Evolutionary conservation across 1,284 basidiomycete genomes (phyloP).

Genomic region (Ustilago crameri): DNA sequence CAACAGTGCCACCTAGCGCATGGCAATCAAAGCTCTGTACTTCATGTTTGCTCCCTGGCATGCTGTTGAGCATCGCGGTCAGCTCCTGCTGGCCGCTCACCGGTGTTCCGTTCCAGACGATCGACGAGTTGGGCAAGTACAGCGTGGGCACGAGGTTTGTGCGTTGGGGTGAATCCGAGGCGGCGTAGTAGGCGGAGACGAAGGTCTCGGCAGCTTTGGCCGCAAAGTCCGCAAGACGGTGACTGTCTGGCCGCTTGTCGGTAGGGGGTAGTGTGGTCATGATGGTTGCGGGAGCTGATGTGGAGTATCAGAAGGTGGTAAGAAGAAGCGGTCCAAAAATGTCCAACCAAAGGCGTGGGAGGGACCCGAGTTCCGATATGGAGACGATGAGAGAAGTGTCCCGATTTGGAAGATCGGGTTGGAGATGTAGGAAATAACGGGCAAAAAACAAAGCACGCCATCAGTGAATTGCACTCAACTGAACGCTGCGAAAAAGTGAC

Average conservation of each 20-base stretch:
- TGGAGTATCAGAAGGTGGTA: not conserved
- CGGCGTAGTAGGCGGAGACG: constrained; percentile 65
- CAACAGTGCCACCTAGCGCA: constrained; percentile 55
- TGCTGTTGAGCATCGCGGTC: constrained; percentile 56
- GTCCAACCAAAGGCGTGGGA: not conserved
- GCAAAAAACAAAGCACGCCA: too few relatives aligned
- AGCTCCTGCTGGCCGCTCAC: constrained; percentile 61
- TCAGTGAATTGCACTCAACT: too few relatives aligned
- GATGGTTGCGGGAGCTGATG: not conserved
- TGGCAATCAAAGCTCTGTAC: constrained; percentile 65
- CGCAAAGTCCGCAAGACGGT: constrained; percentile 55
- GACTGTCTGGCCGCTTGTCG: constrained; percentile 35
- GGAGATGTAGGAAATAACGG: too few relatives aligned
- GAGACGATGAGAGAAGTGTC: not conserved
- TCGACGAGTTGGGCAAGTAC: constrained; percentile 61
- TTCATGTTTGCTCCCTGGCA: constrained; percentile 65
- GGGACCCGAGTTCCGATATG: constrained; percentile 21
- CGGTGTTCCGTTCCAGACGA: constrained; percentile 67
- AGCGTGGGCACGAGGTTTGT: constrained; percentile 61
- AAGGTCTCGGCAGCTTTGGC: constrained; percentile 64
- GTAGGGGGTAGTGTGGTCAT: constrained; percentile 1
- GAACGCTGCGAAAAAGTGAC: too few relatives aligned
- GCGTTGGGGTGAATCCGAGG: constrained; percentile 64
- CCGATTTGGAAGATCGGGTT: too few relatives aligned
- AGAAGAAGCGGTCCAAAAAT: not conserved